Evolutionary conservation across 2,329 filamentous ascomycete genomes (phyloP).

Genomic region (Penicillium sp.): DNA sequence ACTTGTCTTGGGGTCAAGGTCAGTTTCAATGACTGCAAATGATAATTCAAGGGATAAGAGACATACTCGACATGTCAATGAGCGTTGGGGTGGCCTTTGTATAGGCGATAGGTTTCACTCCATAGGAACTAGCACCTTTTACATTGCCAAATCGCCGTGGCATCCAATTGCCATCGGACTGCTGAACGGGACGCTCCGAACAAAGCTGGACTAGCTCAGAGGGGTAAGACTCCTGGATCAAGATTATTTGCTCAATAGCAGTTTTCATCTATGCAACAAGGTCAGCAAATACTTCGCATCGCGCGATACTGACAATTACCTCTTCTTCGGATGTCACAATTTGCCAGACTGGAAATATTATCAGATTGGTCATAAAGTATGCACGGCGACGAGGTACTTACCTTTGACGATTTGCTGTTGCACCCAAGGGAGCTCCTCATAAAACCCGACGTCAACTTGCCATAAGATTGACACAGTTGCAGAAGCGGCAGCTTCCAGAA

Average conservation of each 20-base stretch:
- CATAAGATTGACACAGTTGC: conserved; percentile 18
- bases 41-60: too few species aligned
- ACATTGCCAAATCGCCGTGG: conserved; percentile 7
- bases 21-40: background rate
- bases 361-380: too few species aligned
- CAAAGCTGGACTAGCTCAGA: conserved; percentile 4
- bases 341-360: conserved; percentile 12
- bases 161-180: conserved; percentile 14
- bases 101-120: background rate
- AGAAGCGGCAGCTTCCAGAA: conserved; percentile 11
- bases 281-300: background rate
- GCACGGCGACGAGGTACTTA: background rate
- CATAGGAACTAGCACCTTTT: background rate
- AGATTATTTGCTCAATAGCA: conserved; percentile 12
- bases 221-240: conserved; percentile 7
- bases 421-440: conserved; percentile 12
- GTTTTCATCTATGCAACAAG: conserved; percentile 2
- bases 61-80: conserved; percentile 19
- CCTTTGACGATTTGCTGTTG: conserved; percentile 22
- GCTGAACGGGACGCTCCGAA: conserved; percentile 7
- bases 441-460: conserved; percentile 24
- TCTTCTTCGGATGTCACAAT: conserved; percentile 6
- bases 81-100: conserved; percentile 3
- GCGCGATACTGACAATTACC: background rate
- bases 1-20: conserved; percentile 23